Percentiles rank a stretch among this genome's conserved stretches.
These are phyloP conservation scores for Besnoitia besnoiti DNA, from an alignment of 169 alveolate species.

Conservation along the genomic window DNA sequence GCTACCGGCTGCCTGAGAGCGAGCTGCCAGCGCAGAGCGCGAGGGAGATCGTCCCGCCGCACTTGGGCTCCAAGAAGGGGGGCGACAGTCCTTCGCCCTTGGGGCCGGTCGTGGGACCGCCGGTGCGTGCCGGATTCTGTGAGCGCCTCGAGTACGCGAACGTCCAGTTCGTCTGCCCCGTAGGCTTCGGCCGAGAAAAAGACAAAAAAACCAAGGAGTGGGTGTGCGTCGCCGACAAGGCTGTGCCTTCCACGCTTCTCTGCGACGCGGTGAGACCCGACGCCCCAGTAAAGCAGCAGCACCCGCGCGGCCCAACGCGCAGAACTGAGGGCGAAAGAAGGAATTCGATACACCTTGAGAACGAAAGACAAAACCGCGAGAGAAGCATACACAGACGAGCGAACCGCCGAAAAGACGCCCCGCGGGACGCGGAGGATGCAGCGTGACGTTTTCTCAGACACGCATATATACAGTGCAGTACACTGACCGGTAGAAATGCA, in stretches of 20 bases:
- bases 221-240: conserved; percentile 18
- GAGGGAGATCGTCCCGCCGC: conserved; percentile 7
- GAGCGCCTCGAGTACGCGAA: conserved; percentile 15
- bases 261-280: conserved; percentile 6
- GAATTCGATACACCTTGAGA: too few species aligned
- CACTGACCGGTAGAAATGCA: too few species aligned
- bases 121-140: conserved; percentile 15
- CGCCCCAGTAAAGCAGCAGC: too few species aligned
- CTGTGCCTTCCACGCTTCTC: neutral
- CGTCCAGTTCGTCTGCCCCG: conserved; percentile 21
- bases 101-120: conserved; percentile 25
- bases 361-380: neutral
- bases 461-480: too few species aligned
- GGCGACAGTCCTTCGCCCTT: conserved; percentile 1
- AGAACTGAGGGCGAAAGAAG: too few species aligned
- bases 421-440: too few species aligned
- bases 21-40: conserved; percentile 36
- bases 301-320: too few species aligned
- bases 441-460: too few species aligned
- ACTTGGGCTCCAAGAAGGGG: conserved; percentile 1
- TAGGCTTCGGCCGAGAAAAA: neutral
- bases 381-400: neutral
- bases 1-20: neutral
- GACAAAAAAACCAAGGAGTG: conserved; percentile 38
- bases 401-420: neutral